Percentiles rank a stretch among this genome's conserved stretches.
Conservation (phyloP, 176 grass and related monocot species). For the Avena insularis region DNA sequence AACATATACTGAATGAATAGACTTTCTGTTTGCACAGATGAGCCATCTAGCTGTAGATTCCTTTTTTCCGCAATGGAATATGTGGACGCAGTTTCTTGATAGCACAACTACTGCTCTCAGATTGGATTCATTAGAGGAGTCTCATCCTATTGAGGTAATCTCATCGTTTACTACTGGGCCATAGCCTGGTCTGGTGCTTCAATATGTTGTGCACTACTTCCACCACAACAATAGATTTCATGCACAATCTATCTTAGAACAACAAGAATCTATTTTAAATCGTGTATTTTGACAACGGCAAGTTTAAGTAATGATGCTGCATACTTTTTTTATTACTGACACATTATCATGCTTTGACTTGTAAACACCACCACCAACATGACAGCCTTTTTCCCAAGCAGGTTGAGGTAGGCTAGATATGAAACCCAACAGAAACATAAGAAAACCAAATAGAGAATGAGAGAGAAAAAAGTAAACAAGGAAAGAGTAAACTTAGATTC, state of each 20-base stretch:
- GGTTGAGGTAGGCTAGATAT: too few relatives aligned
- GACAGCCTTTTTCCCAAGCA: too few relatives aligned
- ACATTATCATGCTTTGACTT: neutral
- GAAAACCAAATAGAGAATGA: too few relatives aligned
- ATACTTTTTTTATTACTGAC: neutral
- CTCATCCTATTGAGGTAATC: conserved; percentile 86
- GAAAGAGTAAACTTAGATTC: too few relatives aligned
- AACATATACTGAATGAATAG: conserved; percentile 10
- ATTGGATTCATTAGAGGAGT: conserved; percentile 68
- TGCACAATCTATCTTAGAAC: conserved; percentile 10
- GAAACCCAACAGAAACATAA: too few relatives aligned
- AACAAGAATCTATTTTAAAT: conserved; percentile 7
- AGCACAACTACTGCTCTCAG: conserved; percentile 51
- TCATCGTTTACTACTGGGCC: neutral
- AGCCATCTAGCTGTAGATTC: conserved; percentile 68
- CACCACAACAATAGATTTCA: neutral
- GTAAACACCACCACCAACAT: neutral
- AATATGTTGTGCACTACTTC: neutral
- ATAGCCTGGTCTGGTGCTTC: neutral
- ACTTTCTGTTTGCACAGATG: conserved; percentile 53
- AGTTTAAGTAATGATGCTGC: conserved; percentile 1
- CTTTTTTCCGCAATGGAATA: conserved; percentile 71
- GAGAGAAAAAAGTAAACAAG: too few relatives aligned
- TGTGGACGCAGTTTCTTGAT: conserved; percentile 73
- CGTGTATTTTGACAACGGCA: neutral